These are phyloP conservation scores for Pseudomonodictys pantanalensis DNA, from an alignment of 495 filamentous ascomycete genomes.

Conservation along the genomic window DNA sequence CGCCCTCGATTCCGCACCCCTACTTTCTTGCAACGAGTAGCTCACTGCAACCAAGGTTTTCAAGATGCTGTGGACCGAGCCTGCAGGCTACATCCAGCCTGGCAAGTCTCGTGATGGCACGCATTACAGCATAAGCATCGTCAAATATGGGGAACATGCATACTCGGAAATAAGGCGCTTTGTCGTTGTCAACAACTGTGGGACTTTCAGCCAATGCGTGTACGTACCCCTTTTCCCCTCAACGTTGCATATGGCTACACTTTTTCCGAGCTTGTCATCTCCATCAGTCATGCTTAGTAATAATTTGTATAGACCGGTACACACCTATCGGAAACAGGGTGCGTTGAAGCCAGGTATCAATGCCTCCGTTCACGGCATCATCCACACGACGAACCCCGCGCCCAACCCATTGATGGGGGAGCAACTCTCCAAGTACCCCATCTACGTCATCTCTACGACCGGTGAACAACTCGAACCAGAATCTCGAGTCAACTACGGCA, in stretches of 20 bases:
- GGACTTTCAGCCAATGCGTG: slow-evolving; percentile 27
- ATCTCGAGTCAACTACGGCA: slow-evolving; percentile 50
- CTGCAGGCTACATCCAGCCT: slow-evolving; percentile 20
- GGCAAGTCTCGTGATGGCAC: slow-evolving; percentile 21
- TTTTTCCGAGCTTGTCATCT: too few species aligned
- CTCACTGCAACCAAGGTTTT: slow-evolving; percentile 15
- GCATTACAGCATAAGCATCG: slow-evolving; percentile 18
- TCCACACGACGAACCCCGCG: slow-evolving; percentile 19
- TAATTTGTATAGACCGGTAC: slow-evolving; percentile 29
- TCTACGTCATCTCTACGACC: slow-evolving; percentile 9
- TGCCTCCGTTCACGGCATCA: slow-evolving; percentile 33
- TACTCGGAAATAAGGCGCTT: slow-evolving; percentile 36
- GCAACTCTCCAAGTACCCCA: slow-evolving; percentile 21
- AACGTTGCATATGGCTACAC: too few species aligned
- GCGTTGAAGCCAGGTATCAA: slow-evolving; percentile 24
- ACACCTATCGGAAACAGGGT: slow-evolving; percentile 31
- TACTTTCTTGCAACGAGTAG: background rate
- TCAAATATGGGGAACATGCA: slow-evolving; percentile 19
- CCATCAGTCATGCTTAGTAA: background rate
- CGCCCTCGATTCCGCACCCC: background rate
- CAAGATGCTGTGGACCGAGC: slow-evolving; percentile 35
- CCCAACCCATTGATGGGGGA: slow-evolving; percentile 13
- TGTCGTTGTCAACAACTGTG: slow-evolving; percentile 31
- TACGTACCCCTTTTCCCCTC: slow-evolving; percentile 18
- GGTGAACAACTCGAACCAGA: slow-evolving; percentile 37